Conservation (phyloP, 2,329 filamentous ascomycete species). For the Aspergillus floridensis region DNA sequence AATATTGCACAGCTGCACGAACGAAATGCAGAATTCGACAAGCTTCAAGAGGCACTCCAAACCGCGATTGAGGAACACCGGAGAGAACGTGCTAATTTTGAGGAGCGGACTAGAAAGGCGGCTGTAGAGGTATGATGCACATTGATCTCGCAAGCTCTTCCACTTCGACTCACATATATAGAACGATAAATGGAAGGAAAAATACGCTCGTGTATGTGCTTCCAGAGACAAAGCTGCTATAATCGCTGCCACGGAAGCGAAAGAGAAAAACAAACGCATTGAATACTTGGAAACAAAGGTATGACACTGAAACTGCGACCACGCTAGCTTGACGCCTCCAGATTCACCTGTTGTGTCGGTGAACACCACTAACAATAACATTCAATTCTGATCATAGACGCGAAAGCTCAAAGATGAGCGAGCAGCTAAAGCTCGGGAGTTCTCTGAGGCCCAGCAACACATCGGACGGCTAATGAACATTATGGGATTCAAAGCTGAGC, state of each 20-base stretch:
- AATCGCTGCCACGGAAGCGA: conserved; percentile 27
- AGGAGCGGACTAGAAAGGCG: conserved; percentile 19
- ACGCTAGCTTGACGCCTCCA: neutral
- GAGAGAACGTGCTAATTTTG: conserved; percentile 19
- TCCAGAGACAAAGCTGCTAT: conserved; percentile 25
- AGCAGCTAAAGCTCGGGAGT: conserved; percentile 38
- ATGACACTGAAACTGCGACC: neutral
- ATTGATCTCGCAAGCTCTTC: too few relatives aligned
- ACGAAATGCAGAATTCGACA: conserved; percentile 22
- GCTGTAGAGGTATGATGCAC: conserved; percentile 22
- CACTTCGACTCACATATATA: conserved; percentile 9
- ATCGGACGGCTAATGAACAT: conserved; percentile 39
- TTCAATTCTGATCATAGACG: conserved; percentile 20
- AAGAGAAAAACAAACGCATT: conserved; percentile 31
- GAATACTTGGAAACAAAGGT: conserved; percentile 36
- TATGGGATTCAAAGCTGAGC: conserved; percentile 34
- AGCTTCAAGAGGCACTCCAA: conserved; percentile 20
- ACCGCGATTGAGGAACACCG: conserved; percentile 21
- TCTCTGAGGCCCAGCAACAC: conserved; percentile 40
- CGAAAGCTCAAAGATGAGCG: conserved; percentile 36
- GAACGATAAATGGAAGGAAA: conserved; percentile 24
- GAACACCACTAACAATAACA: neutral
- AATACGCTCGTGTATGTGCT: conserved; percentile 25
- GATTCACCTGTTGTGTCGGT: neutral
- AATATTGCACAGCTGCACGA: conserved; percentile 24